Percentiles rank a stretch among this genome's conserved stretches.
Evolutionary conservation across 148 eudicot species (phyloP).

Genomic region (Silene latifolia): DNA sequence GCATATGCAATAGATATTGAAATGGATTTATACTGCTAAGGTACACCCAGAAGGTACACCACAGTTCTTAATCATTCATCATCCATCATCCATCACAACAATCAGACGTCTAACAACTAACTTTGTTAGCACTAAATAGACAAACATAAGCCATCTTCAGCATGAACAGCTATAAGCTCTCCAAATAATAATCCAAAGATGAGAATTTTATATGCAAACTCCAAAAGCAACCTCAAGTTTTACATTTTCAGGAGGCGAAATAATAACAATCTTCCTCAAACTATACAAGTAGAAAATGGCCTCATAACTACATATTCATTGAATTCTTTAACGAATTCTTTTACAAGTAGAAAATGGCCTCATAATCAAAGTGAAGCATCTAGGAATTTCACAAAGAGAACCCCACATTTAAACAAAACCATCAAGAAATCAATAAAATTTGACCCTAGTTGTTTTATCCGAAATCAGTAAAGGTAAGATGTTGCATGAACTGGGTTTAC

Average conservation of each 20-base stretch:
- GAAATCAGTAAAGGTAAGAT: too few relatives aligned
- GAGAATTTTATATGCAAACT: background rate
- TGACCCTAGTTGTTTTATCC: too few relatives aligned
- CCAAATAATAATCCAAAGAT: too few relatives aligned
- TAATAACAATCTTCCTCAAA: background rate
- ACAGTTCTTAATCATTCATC: background rate
- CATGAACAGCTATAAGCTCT: background rate
- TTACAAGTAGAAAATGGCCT: too few relatives aligned
- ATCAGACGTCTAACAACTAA: background rate
- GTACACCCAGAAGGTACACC: background rate
- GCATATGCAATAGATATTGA: slow-evolving; percentile 22
- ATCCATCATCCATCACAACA: background rate
- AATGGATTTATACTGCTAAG: slow-evolving; percentile 1
- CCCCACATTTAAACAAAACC: too few relatives aligned
- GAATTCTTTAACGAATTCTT: too few relatives aligned
- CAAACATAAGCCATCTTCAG: background rate
- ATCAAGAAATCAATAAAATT: too few relatives aligned
- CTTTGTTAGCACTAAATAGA: background rate
- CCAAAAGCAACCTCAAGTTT: background rate
- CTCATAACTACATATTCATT: too few relatives aligned
- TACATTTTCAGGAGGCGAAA: background rate
- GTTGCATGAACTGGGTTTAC: too few relatives aligned
- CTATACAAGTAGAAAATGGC: background rate
- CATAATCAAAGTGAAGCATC: too few relatives aligned
- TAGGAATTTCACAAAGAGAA: too few relatives aligned